These are phyloP conservation scores for Ephemerocybe angulata DNA, from an alignment of 768 basidiomycete genomes.

Conservation along the genomic window DNA sequence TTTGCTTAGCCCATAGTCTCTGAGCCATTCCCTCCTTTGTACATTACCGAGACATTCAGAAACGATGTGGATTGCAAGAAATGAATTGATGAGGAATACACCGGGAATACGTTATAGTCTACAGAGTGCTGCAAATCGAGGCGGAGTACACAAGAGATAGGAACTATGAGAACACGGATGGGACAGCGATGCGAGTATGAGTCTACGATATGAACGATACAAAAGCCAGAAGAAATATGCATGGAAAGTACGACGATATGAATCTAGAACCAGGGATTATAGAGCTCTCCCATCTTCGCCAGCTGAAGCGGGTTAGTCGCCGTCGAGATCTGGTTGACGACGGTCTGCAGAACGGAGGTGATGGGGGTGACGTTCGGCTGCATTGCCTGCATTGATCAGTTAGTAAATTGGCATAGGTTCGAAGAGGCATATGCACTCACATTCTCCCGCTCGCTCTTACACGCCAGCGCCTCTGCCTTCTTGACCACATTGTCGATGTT, in stretches of 20 bases:
- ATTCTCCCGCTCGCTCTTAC: conserved; percentile 82
- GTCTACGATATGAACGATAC: neutral
- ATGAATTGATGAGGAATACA: neutral
- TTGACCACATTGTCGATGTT: conserved; percentile 71
- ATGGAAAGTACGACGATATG: conserved; percentile 6
- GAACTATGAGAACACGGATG: no score
- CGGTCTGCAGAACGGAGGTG: conserved; percentile 73
- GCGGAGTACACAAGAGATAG: no score
- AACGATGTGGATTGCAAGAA: no score
- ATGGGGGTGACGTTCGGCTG: conserved; percentile 30
- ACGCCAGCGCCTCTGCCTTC: conserved; percentile 78
- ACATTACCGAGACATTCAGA: no score
- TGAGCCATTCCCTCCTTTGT: no score
- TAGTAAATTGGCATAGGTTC: neutral
- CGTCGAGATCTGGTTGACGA: conserved; percentile 76
- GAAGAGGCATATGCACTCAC: conserved; percentile 38
- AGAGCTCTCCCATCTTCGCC: conserved; percentile 81
- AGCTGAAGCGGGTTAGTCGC: conserved; percentile 86
- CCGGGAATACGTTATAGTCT: neutral
- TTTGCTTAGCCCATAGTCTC: no score
- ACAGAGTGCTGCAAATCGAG: no score
- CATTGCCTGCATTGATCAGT: conserved; percentile 26
- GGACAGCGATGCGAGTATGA: neutral
- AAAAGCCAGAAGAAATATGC: conserved; percentile 10
- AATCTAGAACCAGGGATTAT: conserved; percentile 78